These are phyloP conservation scores for Prunella vulgaris DNA, from an alignment of 257 asterid species.

Conservation along the genomic window DNA sequence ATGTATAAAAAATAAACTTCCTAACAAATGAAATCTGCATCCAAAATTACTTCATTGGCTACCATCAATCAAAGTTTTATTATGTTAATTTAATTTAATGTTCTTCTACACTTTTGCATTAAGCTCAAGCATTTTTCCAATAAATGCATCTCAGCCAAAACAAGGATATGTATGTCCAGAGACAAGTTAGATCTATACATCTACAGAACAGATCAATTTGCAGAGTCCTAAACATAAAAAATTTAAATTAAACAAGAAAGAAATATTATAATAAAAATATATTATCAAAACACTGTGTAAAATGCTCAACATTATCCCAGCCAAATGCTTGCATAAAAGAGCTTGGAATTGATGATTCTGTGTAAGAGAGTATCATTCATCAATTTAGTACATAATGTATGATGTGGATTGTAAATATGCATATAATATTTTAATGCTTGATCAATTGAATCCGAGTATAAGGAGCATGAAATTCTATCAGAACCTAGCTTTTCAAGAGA, in stretches of 20 bases:
- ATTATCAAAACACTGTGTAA: too few species aligned
- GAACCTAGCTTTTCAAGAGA: slow-evolving; percentile 51
- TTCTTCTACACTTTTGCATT: slow-evolving; percentile 35
- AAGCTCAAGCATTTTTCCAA: slow-evolving; percentile 56
- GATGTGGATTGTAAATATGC: too few species aligned
- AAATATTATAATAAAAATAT: too few species aligned
- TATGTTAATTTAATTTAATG: background rate
- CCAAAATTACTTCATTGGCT: slow-evolving; percentile 12
- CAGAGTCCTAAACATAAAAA: background rate
- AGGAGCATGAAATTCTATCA: slow-evolving; percentile 38
- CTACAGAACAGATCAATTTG: background rate
- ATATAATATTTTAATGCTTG: too few species aligned
- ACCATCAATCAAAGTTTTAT: background rate
- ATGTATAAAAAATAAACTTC: slow-evolving; percentile 11
- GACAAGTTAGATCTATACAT: background rate
- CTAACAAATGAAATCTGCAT: slow-evolving; percentile 11
- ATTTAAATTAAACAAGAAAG: too few species aligned
- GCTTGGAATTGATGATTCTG: too few species aligned
- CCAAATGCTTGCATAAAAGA: too few species aligned
- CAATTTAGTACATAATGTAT: too few species aligned
- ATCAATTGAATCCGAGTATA: slow-evolving; percentile 34
- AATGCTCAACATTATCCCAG: too few species aligned
- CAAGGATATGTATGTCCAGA: slow-evolving; percentile 12
- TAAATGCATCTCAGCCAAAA: slow-evolving; percentile 59
- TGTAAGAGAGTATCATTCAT: too few species aligned